phyloP scores from a whole-genome alignment of 73 alveolate species.

The Effrenium voratum region DNA sequence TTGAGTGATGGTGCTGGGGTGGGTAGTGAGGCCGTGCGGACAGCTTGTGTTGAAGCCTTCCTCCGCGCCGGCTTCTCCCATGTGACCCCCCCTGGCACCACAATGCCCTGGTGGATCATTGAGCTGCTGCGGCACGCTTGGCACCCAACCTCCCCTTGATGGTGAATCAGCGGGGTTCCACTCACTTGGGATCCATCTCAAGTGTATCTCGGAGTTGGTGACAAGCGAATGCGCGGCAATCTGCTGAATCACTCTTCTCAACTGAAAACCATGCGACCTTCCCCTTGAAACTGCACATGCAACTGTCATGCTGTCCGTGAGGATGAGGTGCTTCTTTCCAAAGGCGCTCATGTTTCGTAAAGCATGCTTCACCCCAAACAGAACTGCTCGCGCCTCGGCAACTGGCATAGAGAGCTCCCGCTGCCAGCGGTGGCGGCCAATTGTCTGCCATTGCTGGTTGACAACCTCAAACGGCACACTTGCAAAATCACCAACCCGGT shows the following conservation, averaged over 20 bases:
- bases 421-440: not conserved
- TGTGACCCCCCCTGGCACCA: too few species aligned
- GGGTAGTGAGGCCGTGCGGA: too few species aligned
- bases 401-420: conserved; percentile 14
- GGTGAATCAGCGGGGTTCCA: not conserved
- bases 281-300: not conserved
- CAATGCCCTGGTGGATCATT: too few species aligned
- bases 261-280: not conserved
- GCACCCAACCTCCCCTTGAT: not conserved
- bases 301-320: not conserved
- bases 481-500: not conserved
- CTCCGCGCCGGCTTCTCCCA: too few species aligned
- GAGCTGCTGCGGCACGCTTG: not conserved
- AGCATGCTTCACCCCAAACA: not conserved
- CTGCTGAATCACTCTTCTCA: not conserved
- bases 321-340: not conserved
- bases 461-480: not conserved
- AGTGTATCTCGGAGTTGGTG: not conserved
- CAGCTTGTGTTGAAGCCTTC: too few species aligned
- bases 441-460: not conserved
- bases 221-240: not conserved
- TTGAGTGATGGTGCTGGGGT: too few species aligned
- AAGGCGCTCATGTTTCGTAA: not conserved
- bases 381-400: not conserved
- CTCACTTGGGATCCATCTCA: not conserved